Percentiles rank a stretch among this genome's conserved stretches.
These are phyloP conservation scores for Rhododendron ovatum DNA, from an alignment of 148 eudicot genomes.

Conservation along the genomic window DNA sequence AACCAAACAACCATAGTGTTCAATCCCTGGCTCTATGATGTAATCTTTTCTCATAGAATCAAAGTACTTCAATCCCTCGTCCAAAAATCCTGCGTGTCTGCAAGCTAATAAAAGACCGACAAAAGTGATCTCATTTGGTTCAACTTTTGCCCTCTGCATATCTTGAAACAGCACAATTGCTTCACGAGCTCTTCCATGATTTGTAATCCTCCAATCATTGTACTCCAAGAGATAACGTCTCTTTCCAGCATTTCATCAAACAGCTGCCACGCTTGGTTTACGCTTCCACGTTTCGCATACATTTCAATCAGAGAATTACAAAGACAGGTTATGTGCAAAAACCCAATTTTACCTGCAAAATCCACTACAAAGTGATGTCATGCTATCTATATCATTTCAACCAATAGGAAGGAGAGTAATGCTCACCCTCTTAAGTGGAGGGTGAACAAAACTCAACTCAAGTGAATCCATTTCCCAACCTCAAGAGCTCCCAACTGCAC, in stretches of 20 bases:
- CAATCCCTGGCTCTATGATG: conserved; percentile 31
- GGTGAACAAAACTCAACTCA: not conserved
- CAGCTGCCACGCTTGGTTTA: not conserved
- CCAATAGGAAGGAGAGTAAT: too few species aligned
- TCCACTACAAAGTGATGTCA: too few species aligned
- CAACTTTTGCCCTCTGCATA: not conserved
- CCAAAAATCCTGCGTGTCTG: conserved; percentile 32
- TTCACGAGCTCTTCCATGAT: conserved; percentile 6
- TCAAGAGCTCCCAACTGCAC: conserved; percentile 28
- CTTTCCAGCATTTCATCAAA: not conserved
- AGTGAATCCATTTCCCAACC: conserved; percentile 33
- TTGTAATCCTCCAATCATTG: conserved; percentile 12
- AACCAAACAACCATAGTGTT: conserved; percentile 55
- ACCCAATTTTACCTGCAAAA: conserved; percentile 17
- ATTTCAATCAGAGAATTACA: conserved; percentile 28
- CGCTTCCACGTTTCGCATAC: conserved; percentile 26
- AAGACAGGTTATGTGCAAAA: conserved; percentile 16
- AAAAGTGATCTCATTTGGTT: conserved; percentile 14
- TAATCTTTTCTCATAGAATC: conserved; percentile 25
- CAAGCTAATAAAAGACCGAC: conserved; percentile 46
- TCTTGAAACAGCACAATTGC: not conserved
- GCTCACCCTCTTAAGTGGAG: too few species aligned
- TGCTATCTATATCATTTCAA: too few species aligned
- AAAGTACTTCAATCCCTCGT: conserved; percentile 38
- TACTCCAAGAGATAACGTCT: conserved; percentile 13